phyloP scores from a whole-genome alignment of 163 green algal species.

The Prototheca wickerhamii region DNA sequence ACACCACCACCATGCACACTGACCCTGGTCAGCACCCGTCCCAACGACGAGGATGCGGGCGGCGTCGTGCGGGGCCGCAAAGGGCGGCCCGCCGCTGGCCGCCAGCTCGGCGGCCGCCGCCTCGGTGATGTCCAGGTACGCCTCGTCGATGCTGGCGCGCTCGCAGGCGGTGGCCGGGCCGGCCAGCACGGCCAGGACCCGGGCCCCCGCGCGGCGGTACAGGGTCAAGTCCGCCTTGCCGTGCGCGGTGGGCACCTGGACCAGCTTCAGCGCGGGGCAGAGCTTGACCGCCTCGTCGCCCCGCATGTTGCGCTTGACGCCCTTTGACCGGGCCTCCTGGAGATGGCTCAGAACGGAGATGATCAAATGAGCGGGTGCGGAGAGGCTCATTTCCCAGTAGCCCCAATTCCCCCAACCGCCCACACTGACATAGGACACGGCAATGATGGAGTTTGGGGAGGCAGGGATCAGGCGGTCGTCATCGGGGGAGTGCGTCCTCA shows the following conservation, averaged over 20 bases:
- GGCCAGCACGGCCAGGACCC: conserved; percentile 51
- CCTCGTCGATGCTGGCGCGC: conserved; percentile 59
- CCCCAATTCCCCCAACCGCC: not conserved
- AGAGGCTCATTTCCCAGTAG: not conserved
- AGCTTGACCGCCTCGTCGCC: conserved; percentile 50
- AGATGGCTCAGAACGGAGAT: not conserved
- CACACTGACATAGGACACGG: conserved; percentile 44
- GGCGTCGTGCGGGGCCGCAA: conserved; percentile 6
- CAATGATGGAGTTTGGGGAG: conserved; percentile 64
- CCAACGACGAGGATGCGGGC: not conserved
- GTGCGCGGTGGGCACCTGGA: conserved; percentile 77
- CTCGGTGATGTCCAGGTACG: conserved; percentile 71
- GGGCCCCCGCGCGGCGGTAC: conserved; percentile 48
- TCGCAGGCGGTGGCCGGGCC: conserved; percentile 33
- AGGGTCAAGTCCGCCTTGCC: conserved; percentile 66
- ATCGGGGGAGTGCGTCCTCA: conserved; percentile 28
- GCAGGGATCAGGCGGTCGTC: conserved; percentile 32
- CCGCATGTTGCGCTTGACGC: conserved; percentile 68
- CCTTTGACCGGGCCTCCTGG: conserved; percentile 39
- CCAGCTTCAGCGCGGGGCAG: conserved; percentile 59
- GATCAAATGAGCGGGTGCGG: not conserved
- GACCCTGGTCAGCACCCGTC: no score
- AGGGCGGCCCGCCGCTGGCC: conserved; percentile 10
- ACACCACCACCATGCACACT: no score
- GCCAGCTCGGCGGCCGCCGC: conserved; percentile 42